Conservation (phyloP, 192 early-diverging fungal species). For the Dissophora ornata region DNA sequence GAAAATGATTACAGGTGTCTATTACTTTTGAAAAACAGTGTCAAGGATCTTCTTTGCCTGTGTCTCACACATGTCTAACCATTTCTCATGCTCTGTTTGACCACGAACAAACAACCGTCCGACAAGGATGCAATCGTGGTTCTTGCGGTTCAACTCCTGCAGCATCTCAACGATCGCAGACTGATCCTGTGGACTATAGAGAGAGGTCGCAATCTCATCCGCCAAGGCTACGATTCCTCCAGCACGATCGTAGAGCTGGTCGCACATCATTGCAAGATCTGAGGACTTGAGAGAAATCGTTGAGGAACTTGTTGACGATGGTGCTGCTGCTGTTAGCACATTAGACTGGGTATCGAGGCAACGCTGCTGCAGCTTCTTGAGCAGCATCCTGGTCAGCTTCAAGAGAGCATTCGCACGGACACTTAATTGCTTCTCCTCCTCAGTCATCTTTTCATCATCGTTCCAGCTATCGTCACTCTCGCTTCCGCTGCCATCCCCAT, state of each 20-base stretch:
- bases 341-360: constrained; percentile 44
- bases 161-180: constrained; percentile 17
- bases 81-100: constrained; percentile 45
- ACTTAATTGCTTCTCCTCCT: constrained; percentile 52
- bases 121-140: constrained; percentile 50
- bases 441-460: constrained; percentile 45
- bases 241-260: constrained; percentile 45
- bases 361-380: constrained; percentile 54
- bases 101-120: constrained; percentile 41
- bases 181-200: constrained; percentile 52
- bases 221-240: constrained; percentile 32
- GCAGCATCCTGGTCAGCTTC: constrained; percentile 48
- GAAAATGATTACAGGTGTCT: too few relatives aligned
- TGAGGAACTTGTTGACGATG: neutral
- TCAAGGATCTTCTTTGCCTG: constrained; percentile 52
- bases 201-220: constrained; percentile 51
- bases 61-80: constrained; percentile 54
- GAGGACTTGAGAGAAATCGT: constrained; percentile 7
- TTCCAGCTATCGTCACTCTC: constrained; percentile 58
- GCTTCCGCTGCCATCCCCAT: constrained; percentile 40
- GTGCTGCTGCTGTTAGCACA: neutral
- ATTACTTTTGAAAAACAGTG: constrained; percentile 18
- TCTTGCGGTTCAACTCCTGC: constrained; percentile 37
- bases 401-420: constrained; percentile 37
- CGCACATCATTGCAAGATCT: constrained; percentile 44